phyloP scores from a whole-genome alignment of 2,329 filamentous ascomycete genomes.

The Talaromyces sp. region DNA sequence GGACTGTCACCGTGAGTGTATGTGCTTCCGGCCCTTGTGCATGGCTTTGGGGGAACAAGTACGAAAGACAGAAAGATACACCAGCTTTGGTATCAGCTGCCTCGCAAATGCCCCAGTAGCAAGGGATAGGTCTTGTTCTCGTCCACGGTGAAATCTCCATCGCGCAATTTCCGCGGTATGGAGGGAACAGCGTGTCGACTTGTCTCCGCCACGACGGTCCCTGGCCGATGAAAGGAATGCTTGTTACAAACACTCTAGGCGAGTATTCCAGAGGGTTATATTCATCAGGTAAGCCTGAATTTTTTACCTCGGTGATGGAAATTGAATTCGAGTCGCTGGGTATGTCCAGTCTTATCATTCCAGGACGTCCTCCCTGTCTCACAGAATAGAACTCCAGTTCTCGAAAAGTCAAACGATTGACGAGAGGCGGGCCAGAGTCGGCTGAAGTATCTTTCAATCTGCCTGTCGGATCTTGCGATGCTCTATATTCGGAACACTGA shows the following conservation, averaged over 20 bases:
- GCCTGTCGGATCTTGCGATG: slow-evolving; percentile 46
- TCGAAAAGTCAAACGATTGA: slow-evolving; percentile 45
- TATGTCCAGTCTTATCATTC: slow-evolving; percentile 46
- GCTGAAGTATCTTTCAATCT: slow-evolving; percentile 26
- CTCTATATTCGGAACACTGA: slow-evolving; percentile 42
- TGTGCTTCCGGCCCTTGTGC: slow-evolving; percentile 18
- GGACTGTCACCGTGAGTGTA: slow-evolving; percentile 21
- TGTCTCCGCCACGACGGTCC: slow-evolving; percentile 49
- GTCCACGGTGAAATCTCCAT: slow-evolving; percentile 27
- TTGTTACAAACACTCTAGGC: slow-evolving; percentile 44
- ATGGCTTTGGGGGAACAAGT: slow-evolving; percentile 16
- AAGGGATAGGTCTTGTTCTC: slow-evolving; percentile 20
- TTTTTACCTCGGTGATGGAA: slow-evolving; percentile 53
- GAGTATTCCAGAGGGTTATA: slow-evolving; percentile 22
- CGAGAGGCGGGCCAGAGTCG: slow-evolving; percentile 36
- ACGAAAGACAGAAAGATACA: slow-evolving; percentile 32
- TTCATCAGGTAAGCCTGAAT: slow-evolving; percentile 43
- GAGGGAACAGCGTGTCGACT: slow-evolving; percentile 40
- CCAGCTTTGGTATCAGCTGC: slow-evolving; percentile 24
- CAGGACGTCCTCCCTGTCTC: slow-evolving; percentile 47
- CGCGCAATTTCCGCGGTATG: slow-evolving; percentile 37
- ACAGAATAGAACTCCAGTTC: slow-evolving; percentile 50
- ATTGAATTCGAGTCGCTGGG: slow-evolving; percentile 43
- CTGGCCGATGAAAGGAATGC: slow-evolving; percentile 47
- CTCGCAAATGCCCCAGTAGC: slow-evolving; percentile 33